phyloP scores from a whole-genome alignment of 257 asterid genomes.

The Solanum dulcamara region DNA sequence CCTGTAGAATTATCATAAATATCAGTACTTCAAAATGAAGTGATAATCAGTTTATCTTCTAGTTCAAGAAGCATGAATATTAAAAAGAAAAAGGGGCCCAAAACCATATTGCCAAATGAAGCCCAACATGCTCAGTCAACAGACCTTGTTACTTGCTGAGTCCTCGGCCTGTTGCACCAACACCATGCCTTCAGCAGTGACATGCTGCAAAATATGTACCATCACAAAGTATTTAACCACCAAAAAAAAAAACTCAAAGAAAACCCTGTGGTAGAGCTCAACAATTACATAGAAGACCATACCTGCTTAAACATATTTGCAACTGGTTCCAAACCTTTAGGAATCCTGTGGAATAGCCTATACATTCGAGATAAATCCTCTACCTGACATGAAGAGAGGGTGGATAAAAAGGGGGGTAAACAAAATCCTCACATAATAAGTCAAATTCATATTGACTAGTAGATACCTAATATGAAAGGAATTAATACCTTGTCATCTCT shows the following conservation, averaged over 20 bases:
- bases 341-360: constrained; percentile 31
- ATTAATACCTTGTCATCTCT: constrained; percentile 39
- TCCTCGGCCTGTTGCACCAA: constrained; percentile 50
- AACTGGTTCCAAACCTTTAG: constrained; percentile 27
- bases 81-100: background rate
- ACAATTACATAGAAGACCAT: background rate
- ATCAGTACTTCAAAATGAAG: constrained; percentile 3
- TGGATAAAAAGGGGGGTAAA: background rate
- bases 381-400: constrained; percentile 15
- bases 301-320: constrained; percentile 44
- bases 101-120: background rate
- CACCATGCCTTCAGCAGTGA: constrained; percentile 38
- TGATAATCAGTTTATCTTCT: background rate
- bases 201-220: constrained; percentile 26
- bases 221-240: background rate
- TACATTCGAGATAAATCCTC: constrained; percentile 56
- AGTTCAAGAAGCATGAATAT: background rate
- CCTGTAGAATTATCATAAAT: constrained; percentile 15
- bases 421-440: background rate
- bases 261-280: background rate
- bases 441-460: background rate
- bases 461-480: background rate
- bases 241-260: background rate
- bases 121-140: background rate
- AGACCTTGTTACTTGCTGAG: constrained; percentile 29